Evolutionary conservation across 345 rosid species (phyloP).

Genomic region (Populus nigra): DNA sequence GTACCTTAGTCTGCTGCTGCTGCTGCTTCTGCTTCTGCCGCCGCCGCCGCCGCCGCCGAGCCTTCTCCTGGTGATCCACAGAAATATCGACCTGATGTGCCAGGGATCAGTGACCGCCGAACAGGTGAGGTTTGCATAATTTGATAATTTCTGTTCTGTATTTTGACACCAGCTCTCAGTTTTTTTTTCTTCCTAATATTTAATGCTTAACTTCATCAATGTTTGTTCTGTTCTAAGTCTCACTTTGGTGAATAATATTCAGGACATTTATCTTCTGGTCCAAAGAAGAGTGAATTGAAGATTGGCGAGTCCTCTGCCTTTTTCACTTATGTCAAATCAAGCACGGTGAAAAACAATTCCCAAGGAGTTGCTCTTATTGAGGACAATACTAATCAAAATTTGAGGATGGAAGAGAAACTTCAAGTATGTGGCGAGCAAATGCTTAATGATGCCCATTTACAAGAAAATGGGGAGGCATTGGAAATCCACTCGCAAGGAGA

Average conservation of each 20-base stretch:
- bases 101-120: constrained; percentile 53
- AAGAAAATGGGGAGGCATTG: constrained; percentile 49
- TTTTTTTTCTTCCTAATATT: background rate
- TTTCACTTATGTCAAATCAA: constrained; percentile 82
- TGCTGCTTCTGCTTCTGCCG: constrained; percentile 3
- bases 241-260: constrained; percentile 23
- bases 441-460: constrained; percentile 34
- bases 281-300: constrained; percentile 73
- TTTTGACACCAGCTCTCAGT: background rate
- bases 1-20: constrained; percentile 10
- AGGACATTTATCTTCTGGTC: constrained; percentile 66
- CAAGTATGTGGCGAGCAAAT: constrained; percentile 29
- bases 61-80: constrained; percentile 29
- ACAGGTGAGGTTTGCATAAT: constrained; percentile 45
- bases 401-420: constrained; percentile 37
- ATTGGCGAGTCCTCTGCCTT: constrained; percentile 94
- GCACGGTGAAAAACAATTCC: constrained; percentile 34
- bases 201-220: background rate
- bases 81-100: constrained; percentile 49
- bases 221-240: background rate
- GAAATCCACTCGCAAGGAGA: constrained; percentile 56
- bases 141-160: background rate
- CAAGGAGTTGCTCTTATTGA: constrained; percentile 22
- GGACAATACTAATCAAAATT: constrained; percentile 24
- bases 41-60: constrained; percentile 29